Base-by-base conservation (phyloP, 139 green algal species). In the Auxenochlorella pyrenoidosa region DNA sequence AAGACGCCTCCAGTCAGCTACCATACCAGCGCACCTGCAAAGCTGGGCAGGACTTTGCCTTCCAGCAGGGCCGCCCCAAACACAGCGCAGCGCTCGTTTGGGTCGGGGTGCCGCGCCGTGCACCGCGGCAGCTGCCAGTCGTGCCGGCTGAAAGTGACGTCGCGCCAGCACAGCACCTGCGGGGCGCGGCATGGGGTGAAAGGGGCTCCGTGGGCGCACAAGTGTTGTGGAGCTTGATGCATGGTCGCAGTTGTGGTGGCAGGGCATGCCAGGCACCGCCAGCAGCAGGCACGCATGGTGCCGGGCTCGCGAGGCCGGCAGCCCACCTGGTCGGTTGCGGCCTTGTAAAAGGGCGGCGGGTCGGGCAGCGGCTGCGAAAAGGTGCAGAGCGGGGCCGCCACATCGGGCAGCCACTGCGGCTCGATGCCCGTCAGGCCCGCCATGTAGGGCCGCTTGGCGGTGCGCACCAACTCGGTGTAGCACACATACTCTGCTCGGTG, bases 361-460 rank as follows among this genome's bases (percentile, higher is more conserved):
- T 96, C 91, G 1, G 84, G 8, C 30, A 96, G 83, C 8, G 94
- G 91, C 5, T 40, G 68, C 16, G 93, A 95, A 26, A 96, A 83
- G 54, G n/a, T 79, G 84, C 90, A 94, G 44, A 97, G 83, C 0
- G 94, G 89, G 36, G 85, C 32, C 89, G 92, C 96, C 84, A 96
- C 75, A 68, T 88, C 79, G 83, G 85, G 71, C 83, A 95, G 83
- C 90, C 91, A 94, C 24, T 22, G 59, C 30, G 90, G 71, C 32
- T 98, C 94, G 0, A 98, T 84, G 5, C 87, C 86, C 4, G 96
- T 97, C 58, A 97, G 82, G 1, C 91, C 92, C 5, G 89, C 87
- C 94, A 99, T 96, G 91, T 98, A 99, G 6, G 95, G 91, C 70
- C 95, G 93, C 91, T 98, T 98, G 10, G 85, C 90, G 0, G 95